Conservation (phyloP, 306 rosid species). For the Lathyrus tuberosus region DNA sequence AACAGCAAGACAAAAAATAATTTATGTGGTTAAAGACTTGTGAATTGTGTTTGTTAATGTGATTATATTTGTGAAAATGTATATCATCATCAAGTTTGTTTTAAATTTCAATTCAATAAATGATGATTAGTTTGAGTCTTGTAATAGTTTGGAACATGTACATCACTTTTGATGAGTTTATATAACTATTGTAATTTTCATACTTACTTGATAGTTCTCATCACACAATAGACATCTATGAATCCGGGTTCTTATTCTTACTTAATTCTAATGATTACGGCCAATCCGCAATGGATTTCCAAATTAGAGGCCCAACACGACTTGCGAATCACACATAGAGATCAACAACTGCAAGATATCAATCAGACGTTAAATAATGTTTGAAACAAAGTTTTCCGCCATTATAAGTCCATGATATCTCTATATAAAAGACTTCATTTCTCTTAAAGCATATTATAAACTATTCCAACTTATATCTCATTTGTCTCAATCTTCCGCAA, state of each 20-base stretch:
- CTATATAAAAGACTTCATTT: background rate
- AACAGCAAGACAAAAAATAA: slow-evolving; percentile 42
- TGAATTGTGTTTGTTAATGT: slow-evolving; percentile 34
- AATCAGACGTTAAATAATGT: background rate
- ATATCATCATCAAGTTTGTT: slow-evolving; percentile 34
- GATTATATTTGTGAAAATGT: slow-evolving; percentile 38
- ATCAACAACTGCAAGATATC: background rate
- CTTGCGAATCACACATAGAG: background rate
- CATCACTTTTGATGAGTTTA: background rate
- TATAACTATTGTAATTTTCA: background rate
- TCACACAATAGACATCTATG: background rate
- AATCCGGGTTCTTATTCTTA: too few species aligned
- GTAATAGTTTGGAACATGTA: slow-evolving; percentile 20
- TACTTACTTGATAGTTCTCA: background rate
- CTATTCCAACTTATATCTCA: too few species aligned
- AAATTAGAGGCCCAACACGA: too few species aligned
- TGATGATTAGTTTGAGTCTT: slow-evolving; percentile 26
- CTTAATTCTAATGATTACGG: too few species aligned
- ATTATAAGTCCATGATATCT: background rate
- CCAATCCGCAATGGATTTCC: background rate
- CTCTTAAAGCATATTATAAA: background rate
- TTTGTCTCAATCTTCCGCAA: too few species aligned
- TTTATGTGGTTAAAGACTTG: slow-evolving; percentile 21
- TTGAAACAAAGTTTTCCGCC: background rate
- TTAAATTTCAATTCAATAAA: slow-evolving; percentile 39